Conservation (phyloP, 306 rosid genomes). For the Fragaria nilgerrensis region DNA sequence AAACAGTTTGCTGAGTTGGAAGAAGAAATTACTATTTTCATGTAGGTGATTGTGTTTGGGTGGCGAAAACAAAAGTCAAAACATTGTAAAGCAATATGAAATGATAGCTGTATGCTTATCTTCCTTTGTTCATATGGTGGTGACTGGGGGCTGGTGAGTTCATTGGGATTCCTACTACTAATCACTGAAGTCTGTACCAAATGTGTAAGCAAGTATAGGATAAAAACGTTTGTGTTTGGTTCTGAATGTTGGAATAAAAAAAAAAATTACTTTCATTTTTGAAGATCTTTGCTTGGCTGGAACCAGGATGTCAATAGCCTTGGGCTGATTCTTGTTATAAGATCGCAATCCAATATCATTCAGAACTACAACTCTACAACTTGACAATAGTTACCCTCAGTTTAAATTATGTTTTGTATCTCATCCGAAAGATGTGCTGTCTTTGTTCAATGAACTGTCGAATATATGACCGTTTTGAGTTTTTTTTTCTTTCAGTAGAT, state of each 20-base stretch:
- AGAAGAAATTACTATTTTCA: background rate
- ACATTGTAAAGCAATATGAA: background rate
- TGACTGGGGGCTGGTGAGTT: background rate
- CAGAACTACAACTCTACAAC: background rate
- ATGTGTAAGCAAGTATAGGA: background rate
- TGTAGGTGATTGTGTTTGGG: background rate
- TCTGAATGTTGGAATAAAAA: background rate
- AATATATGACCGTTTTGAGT: background rate
- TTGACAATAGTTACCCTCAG: background rate
- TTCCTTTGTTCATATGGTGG: background rate
- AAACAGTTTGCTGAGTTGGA: background rate
- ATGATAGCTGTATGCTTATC: background rate
- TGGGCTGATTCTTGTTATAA: background rate
- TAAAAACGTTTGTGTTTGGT: background rate
- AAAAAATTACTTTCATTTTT: background rate
- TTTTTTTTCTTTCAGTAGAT: background rate
- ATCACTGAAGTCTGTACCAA: background rate
- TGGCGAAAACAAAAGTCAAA: background rate
- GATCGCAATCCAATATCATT: background rate
- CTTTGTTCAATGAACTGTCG: background rate
- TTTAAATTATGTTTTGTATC: background rate
- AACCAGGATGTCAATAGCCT: background rate
- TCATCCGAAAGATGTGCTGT: background rate
- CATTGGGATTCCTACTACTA: background rate
- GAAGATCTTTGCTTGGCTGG: constrained; percentile 1